These are phyloP conservation scores for Vaccinium corymbosum DNA, from an alignment of 148 eudicot genomes.

Conservation along the genomic window DNA sequence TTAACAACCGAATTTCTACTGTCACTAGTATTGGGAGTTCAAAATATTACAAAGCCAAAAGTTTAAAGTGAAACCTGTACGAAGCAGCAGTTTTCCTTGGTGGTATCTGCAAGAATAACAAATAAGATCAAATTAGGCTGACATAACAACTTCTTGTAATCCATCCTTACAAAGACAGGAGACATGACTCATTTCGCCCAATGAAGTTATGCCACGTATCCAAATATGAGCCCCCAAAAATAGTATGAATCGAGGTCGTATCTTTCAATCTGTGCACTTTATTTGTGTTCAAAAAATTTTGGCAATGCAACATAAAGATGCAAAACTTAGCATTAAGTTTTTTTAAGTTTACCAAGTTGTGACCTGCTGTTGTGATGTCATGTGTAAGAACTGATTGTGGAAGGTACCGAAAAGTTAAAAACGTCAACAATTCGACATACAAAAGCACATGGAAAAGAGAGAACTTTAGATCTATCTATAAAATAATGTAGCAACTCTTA, in stretches of 20 bases:
- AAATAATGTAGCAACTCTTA: neutral
- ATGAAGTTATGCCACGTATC: neutral
- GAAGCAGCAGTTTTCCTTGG: conserved; percentile 95
- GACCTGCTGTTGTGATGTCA: neutral
- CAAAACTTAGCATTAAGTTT: neutral
- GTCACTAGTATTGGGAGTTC: neutral
- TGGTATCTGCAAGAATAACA: conserved; percentile 70
- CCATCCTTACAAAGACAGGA: neutral
- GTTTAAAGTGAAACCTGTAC: conserved; percentile 53
- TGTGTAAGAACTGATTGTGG: neutral
- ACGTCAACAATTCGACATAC: too few species aligned
- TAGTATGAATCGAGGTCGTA: neutral
- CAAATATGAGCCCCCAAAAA: neutral
- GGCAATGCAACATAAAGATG: neutral
- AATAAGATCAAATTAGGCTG: conserved; percentile 9
- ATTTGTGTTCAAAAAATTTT: neutral
- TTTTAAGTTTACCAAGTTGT: neutral
- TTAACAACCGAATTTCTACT: neutral
- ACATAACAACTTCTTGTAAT: conserved; percentile 5
- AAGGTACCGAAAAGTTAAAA: neutral
- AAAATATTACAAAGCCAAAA: neutral
- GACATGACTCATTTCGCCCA: neutral
- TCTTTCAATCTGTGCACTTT: neutral
- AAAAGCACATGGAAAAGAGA: neutral
- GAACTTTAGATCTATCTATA: neutral